Evolutionary conservation across 495 filamentous ascomycete species (phyloP), one percentile per base, ranked within the genome.

Genomic region (Stereocaulon alpinum): DNA sequence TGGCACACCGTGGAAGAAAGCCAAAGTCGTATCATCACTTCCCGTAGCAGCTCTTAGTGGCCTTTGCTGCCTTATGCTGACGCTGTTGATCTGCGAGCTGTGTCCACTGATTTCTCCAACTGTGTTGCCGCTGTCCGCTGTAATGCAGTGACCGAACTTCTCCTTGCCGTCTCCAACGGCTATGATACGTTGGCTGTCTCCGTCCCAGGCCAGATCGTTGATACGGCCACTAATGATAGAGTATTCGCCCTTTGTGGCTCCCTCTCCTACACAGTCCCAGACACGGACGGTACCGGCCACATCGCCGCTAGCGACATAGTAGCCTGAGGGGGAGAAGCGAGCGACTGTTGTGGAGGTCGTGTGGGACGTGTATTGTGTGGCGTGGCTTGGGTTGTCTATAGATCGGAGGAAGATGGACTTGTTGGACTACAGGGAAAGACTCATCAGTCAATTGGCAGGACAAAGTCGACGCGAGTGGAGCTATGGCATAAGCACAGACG

Each of bases 121-220:
- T 34, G 84, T 89, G 74, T 96, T 97, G 62, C 94, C 93, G 67
- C 86, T 91, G 67, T 97, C 94, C 67, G 89, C 92, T 7, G 89
- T 95, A 67, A 97, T 89, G 74, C 88, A 95, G 68, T 92, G 91
- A 17, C 93, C 94, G 71, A 86, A 95, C 55, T 88, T 82, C 71
- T 97, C 90, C 69, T 92, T 91, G 17, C 93, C 93, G 59, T 96
- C 86, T 24, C 93, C 93, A 20, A 97, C 94, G 11, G 92, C 94
- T 62, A 96, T 95, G 54, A 98, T 87, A 27, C 93, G 86, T 74
- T 96, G 91, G 52, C 87, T 91, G 71, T 98, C 93, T 49, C 92
- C 94, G 70, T 97, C 93, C 91, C 93, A 98, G 12, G 92, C 90
- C 51, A 98, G 76, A 68, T 97, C 93, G 69, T 93, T 93, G 70